Conservation (phyloP, 306 rosid genomes). For the Malus domestica region DNA sequence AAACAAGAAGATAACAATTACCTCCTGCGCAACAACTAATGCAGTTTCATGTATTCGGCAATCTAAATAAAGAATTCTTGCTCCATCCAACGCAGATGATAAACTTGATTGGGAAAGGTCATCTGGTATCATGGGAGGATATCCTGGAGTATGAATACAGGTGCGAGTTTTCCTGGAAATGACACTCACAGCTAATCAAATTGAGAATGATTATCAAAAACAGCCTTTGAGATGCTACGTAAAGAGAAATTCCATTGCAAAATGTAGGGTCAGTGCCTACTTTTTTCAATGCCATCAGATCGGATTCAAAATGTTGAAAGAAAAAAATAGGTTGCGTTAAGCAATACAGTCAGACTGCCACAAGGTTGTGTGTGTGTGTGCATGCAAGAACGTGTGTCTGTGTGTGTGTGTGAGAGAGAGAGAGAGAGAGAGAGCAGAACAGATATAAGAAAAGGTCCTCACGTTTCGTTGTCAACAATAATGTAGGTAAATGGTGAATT, state of each 20-base stretch:
- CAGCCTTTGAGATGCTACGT: not conserved
- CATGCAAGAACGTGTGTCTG: not conserved
- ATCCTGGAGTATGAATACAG: constrained; percentile 73
- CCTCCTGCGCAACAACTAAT: constrained; percentile 77
- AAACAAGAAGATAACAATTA: constrained; percentile 25
- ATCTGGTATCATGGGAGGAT: constrained; percentile 67
- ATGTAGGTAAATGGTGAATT: constrained; percentile 81
- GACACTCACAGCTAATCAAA: constrained; percentile 12
- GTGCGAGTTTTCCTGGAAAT: constrained; percentile 77
- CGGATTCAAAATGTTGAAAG: not conserved
- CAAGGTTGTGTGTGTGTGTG: not conserved
- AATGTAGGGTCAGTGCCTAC: not conserved
- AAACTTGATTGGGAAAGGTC: constrained; percentile 55
- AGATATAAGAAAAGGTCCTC: constrained; percentile 23
- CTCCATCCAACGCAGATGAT: constrained; percentile 61
- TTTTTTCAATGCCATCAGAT: not conserved
- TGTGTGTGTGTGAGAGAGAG: not conserved
- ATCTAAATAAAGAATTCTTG: constrained; percentile 68
- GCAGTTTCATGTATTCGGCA: constrained; percentile 62
- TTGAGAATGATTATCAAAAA: not conserved
- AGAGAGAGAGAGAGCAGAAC: not conserved
- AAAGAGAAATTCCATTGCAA: not conserved
- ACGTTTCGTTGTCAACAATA: constrained; percentile 86
- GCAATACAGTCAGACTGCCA: not conserved
- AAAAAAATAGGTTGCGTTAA: not conserved